Evolutionary conservation across 2,329 filamentous ascomycete species (phyloP), one percentile per base, ranked within the genome.

Genomic region (Fusarium bactridioides): DNA sequence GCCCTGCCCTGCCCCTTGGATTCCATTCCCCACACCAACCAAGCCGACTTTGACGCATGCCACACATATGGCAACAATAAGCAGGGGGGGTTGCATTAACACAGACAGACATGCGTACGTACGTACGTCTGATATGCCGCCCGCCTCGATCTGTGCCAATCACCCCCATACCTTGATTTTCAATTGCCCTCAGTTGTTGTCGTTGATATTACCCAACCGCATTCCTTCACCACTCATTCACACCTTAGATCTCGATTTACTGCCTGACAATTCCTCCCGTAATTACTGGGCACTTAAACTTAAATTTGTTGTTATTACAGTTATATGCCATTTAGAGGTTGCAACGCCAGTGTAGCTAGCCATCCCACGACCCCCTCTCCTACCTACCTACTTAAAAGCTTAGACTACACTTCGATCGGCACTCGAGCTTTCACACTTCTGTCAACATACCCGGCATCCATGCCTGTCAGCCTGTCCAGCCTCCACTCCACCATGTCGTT

Each of bases 161-260:
- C 40, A 4, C 40, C n/a, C 13, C 38, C 40, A 25, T 25, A 5
- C 41, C 41, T 44, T 8, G 41, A 44, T 25, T 19, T 19, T 9
- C 41, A 25, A 19, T 19, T 25, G 10, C 16, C 3, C 23, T 3
- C 23, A 19, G 23, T 12, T 44, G 41, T 25, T 44, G 23, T 12
- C 25, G 41, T 25, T 44, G 23, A 27, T 25, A 44, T 44, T 44
- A 25, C 41, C 16, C 15, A 44, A 18, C 10, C 8, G 13, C 41
- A 44, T 44, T 44, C 41, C 41, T 23, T 25, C 41, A 19, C 10
- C 15, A 19, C 25, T 11, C 7, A 19, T 44, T 11, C 7, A 0
- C 41, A 3, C 10, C 16, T 27, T 27, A 1, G 23, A 27, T 27
- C 41, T 11, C 1, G 10, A 12, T 25, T 25, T 1, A 0, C 6